Evolutionary conservation across 495 filamentous ascomycete genomes (phyloP), one percentile per base, ranked within the genome.

Genomic region (Aspergillus saccharolyticus): DNA sequence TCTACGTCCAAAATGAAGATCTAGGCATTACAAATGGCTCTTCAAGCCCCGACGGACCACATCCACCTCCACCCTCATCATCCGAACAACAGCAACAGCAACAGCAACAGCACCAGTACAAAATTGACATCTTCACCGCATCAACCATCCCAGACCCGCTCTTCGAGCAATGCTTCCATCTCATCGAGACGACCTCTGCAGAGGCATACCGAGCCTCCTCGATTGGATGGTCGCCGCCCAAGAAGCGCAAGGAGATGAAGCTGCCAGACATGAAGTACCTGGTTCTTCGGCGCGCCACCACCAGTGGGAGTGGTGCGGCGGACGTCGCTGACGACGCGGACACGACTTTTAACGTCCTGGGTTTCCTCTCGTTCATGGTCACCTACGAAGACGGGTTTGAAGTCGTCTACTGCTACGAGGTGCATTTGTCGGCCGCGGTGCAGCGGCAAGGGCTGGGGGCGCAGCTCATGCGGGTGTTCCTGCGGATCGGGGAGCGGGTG

Each of bases 361-460:
- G 84, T 0, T 96, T 95, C 57, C 74, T 86, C 1, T 93, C 89
- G 3, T 84, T 94, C 64, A 90, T 92, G 88, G 82, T 89, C 3
- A 91, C 89, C 8, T 85, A 87, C 59, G 91, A 96, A 63, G 88
- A 87, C 57, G 82, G 83, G 0, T 71, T 82, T 25, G 80, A 87
- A 15, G 89, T 95, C 5, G 61, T 92, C 3, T 96, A 96, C 62
- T 88, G 88, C 70, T 96, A 96, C 68, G 91, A 96, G 74, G 83
- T 96, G 20, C 91, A 96, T 60, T 75, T 96, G 9, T 69, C 77
- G 43, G 70, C 77, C 1, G 62, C 58, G 1, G 68, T 85, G 4
- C 85, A 85, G 55, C 70, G 78, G 7, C 66, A 57, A 17, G 76
- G 78, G 0, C 42, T 80, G 3, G 79, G 79, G 21, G 62, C 43